Evolutionary conservation across 306 rosid species (phyloP), one percentile per base, ranked within the genome.

Genomic region (Ormosia semicastrata): DNA sequence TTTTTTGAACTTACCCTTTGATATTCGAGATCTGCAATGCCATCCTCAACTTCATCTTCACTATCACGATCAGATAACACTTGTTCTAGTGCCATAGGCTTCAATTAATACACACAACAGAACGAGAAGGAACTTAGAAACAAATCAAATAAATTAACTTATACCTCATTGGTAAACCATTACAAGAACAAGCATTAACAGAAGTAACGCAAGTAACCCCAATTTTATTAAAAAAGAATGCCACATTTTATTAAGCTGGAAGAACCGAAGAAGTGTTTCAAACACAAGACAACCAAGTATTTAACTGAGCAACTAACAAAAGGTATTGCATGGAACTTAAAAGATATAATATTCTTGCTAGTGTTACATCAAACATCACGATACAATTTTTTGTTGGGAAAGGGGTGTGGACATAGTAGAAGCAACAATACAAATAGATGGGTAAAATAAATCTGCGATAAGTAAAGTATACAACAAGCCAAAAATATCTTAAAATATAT

Each of bases 71-170:
- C 98, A 3, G 99, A 92, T 71, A 91, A 63, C 80, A 93, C 97
- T 92, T 95, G 93, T 67, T 95, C 96, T 14, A 87, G 81, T 73
- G 92, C 90, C 99, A 95, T 95, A 58, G 97, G 93, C 98, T 95
- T 87, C 85, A 87, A 66, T 59, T 8, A 85, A 36, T 43, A 24
- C 24, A 60, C 65, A 75, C 12, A 49, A 70, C 64, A 59, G 66
- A 4, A 11, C 53, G 44, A 77, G 24, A 32, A 13, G 68, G 32
- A 7, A 29, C 53, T 53, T 44, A 33, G 57, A 62, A 81, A 72
- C 44, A 68, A 77, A 24, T 41, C 49, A 74, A 79, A 81, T 36
- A 39, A 34, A 65, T 56, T 41, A 71, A 30, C 52, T 41, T 17
- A 29, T 40, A 76, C 68, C 32, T 36, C 66, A 66, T 59, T 32